phyloP scores from a whole-genome alignment of 129 eudicot genomes.

The Flaveria bidentis region DNA sequence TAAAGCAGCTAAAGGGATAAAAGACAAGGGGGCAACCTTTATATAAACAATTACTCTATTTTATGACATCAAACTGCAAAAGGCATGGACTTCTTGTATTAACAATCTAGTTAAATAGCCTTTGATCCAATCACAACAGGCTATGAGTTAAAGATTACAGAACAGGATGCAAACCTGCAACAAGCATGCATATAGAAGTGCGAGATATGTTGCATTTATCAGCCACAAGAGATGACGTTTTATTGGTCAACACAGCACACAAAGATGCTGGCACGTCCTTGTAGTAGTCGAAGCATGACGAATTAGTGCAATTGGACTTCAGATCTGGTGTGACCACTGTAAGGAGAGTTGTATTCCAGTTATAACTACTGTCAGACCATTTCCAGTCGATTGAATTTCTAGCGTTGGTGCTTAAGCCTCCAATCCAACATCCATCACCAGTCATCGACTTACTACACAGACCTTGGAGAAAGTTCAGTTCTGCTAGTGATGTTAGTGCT shows the following conservation, averaged over 20 bases:
- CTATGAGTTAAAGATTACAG: background rate
- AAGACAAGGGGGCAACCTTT: background rate
- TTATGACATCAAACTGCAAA: background rate
- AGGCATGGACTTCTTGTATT: background rate
- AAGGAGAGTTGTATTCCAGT: conserved; percentile 51
- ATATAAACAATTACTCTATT: background rate
- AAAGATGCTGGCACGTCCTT: conserved; percentile 38
- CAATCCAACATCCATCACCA: conserved; percentile 73
- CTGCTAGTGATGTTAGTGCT: conserved; percentile 58
- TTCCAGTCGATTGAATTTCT: conserved; percentile 45
- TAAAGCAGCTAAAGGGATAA: background rate
- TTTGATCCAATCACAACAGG: background rate
- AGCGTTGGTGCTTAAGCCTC: conserved; percentile 53
- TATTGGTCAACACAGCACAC: conserved; percentile 59
- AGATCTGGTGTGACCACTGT: conserved; percentile 33
- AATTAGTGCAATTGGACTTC: conserved; percentile 46
- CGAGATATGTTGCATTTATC: conserved; percentile 62
- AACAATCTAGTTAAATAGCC: background rate
- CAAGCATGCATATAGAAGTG: conserved; percentile 68
- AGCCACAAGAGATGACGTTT: conserved; percentile 44
- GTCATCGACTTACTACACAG: conserved; percentile 41
- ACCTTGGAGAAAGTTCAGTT: conserved; percentile 49
- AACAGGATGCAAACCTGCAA: conserved; percentile 49
- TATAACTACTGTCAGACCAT: conserved; percentile 71
- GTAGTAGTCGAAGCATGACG: conserved; percentile 42